These are phyloP conservation scores for Globisporangium lucens DNA, from an alignment of 352 stramenopile species.

Conservation along the genomic window DNA sequence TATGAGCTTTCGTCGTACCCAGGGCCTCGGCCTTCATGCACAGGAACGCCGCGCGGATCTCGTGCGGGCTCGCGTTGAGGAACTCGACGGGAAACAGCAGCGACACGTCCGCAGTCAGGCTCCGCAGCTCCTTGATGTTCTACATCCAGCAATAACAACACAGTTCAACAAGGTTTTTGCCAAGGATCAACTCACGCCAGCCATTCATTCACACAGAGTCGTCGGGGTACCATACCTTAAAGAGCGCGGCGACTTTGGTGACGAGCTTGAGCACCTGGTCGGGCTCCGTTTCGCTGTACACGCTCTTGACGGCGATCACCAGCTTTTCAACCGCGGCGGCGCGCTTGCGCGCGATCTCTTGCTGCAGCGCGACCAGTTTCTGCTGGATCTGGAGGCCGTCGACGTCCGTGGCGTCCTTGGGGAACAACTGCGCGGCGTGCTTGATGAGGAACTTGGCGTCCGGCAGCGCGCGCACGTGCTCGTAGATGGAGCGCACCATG, in stretches of 20 bases:
- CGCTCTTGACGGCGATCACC: constrained; percentile 38
- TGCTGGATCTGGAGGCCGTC: constrained; percentile 53
- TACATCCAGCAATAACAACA: constrained; percentile 13
- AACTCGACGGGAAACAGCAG: constrained; percentile 80
- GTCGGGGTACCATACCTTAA: constrained; percentile 50
- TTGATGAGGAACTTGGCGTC: constrained; percentile 86
- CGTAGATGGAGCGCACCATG: constrained; percentile 84
- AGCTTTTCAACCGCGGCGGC: constrained; percentile 68
- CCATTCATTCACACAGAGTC: background rate
- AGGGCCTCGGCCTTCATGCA: constrained; percentile 50
- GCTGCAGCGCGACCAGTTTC: constrained; percentile 58
- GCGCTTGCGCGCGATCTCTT: constrained; percentile 62
- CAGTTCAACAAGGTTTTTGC: background rate
- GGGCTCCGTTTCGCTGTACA: constrained; percentile 84
- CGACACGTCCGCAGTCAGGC: constrained; percentile 71
- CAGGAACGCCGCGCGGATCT: constrained; percentile 60
- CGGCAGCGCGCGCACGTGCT: constrained; percentile 55
- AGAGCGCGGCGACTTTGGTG: constrained; percentile 50
- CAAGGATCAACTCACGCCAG: background rate
- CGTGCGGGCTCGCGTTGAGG: constrained; percentile 54
- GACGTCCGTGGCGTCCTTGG: constrained; percentile 55
- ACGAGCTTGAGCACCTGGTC: constrained; percentile 59
- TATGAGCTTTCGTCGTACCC: constrained; percentile 13
- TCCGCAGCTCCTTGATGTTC: constrained; percentile 85
- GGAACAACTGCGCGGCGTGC: constrained; percentile 69